A percentile compares a stretch with the other conserved stretches of the same genome.
phyloP scores from a whole-genome alignment of 2,329 filamentous ascomycete genomes.

The Diaporthe nobilis region DNA sequence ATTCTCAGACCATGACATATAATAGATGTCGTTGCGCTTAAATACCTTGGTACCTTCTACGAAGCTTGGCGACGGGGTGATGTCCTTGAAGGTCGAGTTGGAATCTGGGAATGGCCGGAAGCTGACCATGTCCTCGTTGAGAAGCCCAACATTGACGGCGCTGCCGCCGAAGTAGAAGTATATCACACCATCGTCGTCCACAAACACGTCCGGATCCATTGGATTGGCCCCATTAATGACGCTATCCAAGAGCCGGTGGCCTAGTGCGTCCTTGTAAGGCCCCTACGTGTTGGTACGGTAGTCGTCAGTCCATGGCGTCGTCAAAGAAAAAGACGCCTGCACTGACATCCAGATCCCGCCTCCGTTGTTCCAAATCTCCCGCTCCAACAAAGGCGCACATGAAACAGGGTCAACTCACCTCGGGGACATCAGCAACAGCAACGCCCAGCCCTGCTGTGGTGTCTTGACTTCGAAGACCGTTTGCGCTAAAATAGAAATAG shows the following conservation, averaged over 20 bases:
- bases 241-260: slow-evolving; percentile 56
- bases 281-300: slow-evolving; percentile 41
- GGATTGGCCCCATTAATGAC: slow-evolving; percentile 62
- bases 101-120: slow-evolving; percentile 28
- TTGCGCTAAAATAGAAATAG: slow-evolving; percentile 65
- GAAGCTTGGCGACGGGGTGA: slow-evolving; percentile 28
- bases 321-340: background rate
- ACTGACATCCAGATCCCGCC: background rate
- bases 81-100: slow-evolving; percentile 24
- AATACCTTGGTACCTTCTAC: slow-evolving; percentile 38
- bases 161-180: slow-evolving; percentile 48
- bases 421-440: slow-evolving; percentile 52
- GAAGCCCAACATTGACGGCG: slow-evolving; percentile 32
- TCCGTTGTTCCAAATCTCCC: background rate
- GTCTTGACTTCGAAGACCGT: slow-evolving; percentile 57
- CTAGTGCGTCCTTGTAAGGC: slow-evolving; percentile 57
- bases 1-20: slow-evolving; percentile 42
- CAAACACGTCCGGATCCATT: slow-evolving; percentile 60
- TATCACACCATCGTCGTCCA: slow-evolving; percentile 55
- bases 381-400: background rate
- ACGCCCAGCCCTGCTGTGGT: slow-evolving; percentile 58
- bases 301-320: background rate
- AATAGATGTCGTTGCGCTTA: slow-evolving; percentile 30
- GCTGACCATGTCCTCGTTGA: slow-evolving; percentile 36
- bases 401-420: slow-evolving; percentile 21